Evolutionary conservation across 2,329 filamentous ascomycete species (phyloP).

Genomic region (Claviceps africana): DNA sequence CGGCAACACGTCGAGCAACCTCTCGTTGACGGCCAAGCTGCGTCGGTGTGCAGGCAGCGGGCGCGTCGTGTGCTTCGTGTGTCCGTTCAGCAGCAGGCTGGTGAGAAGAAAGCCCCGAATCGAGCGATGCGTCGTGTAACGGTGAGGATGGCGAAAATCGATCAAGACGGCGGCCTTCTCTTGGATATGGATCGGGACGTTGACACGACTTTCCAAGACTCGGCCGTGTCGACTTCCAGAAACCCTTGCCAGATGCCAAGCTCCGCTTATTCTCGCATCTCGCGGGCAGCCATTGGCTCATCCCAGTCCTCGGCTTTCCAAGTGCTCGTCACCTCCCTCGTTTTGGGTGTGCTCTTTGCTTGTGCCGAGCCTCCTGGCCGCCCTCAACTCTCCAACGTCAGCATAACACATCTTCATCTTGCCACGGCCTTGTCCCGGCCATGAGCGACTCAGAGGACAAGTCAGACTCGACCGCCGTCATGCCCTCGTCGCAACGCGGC

Average conservation of each 20-base stretch:
- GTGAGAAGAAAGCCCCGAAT: neutral
- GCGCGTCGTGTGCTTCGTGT: neutral
- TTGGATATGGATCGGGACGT: neutral
- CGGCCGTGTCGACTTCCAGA: neutral
- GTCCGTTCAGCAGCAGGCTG: neutral
- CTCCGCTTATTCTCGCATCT: neutral
- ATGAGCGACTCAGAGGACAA: slow-evolving; percentile 22
- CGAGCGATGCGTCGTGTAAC: neutral
- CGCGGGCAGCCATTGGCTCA: neutral
- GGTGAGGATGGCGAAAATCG: neutral
- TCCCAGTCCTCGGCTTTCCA: neutral
- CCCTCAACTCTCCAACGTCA: neutral
- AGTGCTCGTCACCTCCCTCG: neutral
- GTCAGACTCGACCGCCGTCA: slow-evolving; percentile 9
- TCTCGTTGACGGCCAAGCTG: neutral
- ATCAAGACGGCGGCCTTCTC: neutral
- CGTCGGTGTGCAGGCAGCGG: neutral
- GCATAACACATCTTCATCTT: neutral
- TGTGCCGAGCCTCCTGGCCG: neutral
- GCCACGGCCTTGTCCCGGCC: neutral
- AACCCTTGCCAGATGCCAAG: neutral
- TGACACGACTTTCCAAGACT: neutral
- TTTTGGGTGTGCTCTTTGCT: neutral
- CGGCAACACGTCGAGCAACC: neutral
- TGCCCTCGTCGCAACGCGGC: slow-evolving; percentile 20